These are phyloP conservation scores for Myotisia sp. DNA, from an alignment of 2,329 filamentous ascomycete genomes.

Conservation along the genomic window DNA sequence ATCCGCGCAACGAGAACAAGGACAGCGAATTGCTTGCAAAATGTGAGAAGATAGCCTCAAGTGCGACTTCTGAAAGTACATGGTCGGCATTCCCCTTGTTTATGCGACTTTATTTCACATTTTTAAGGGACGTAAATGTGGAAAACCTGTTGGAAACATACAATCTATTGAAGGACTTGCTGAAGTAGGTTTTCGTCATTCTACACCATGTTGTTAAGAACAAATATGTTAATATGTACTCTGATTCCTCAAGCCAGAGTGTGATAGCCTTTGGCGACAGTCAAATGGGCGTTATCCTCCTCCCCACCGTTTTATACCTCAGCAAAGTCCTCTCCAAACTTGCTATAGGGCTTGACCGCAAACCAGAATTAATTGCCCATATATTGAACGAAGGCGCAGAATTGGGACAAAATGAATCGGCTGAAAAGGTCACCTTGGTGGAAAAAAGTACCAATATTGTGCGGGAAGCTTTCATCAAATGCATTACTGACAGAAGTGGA, in stretches of 20 bases:
- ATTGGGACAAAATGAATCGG: conserved; percentile 43
- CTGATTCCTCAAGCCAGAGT: conserved; percentile 48
- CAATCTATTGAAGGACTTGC: conserved; percentile 54
- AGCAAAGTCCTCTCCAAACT: conserved; percentile 67
- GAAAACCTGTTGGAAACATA: conserved; percentile 63
- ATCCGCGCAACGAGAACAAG: conserved; percentile 31
- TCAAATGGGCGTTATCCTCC: conserved; percentile 63
- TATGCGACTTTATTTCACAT: conserved; percentile 65
- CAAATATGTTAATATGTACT: neutral
- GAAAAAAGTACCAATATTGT: conserved; percentile 81
- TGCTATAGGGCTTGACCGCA: conserved; percentile 69
- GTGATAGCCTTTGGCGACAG: conserved; percentile 69
- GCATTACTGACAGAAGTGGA: conserved; percentile 64
- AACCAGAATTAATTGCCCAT: conserved; percentile 59
- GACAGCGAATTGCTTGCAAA: conserved; percentile 41
- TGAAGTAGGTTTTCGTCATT: conserved; percentile 46
- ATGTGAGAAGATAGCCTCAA: conserved; percentile 48
- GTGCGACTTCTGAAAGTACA: conserved; percentile 48
- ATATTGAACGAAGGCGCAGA: conserved; percentile 35
- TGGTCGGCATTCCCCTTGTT: conserved; percentile 71
- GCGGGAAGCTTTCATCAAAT: conserved; percentile 80
- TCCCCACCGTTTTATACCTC: conserved; percentile 70
- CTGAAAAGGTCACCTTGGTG: conserved; percentile 62
- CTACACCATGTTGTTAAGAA: conserved; percentile 1
- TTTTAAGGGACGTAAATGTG: conserved; percentile 66